Base-by-base conservation (phyloP, 495 filamentous ascomycete species). In the Tuber umbilicatum region DNA sequence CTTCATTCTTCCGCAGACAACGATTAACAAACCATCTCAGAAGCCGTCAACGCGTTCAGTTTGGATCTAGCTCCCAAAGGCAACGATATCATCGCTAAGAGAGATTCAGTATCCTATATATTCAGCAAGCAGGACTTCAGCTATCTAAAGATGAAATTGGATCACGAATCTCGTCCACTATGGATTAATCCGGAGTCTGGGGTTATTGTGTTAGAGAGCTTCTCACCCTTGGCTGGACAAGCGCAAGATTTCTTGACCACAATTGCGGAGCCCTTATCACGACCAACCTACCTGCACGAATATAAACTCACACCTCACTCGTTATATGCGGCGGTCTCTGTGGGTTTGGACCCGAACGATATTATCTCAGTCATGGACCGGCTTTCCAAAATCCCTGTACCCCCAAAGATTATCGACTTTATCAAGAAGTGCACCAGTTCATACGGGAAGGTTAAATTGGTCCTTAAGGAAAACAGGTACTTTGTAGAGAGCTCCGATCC, bases 231-330 rank as follows among this genome's bases (percentile, higher is more conserved):
- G 60, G 91, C 94, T 35, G 86, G 89, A 45, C 90, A 94, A 81
- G 95, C 93, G 3, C 92, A 97, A 78, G 93, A 97, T 82, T 97
- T 99, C 83, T 86, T 99, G 73, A 96, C 94, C 71, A 97, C 94
- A 64, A 93, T 99, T 79, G 94, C 94, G 50, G 95, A 99, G 84
- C 95, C 95, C 64, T 85, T 93, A 76, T 97, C 93, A 38, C 89
- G 95, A 47, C 94, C 95, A 67, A 89, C 87, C 16, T 93, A 91
- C 81, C 86, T 99, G 19, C 96, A 98, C 83, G 95, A 99, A 84
- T 99, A 98, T 84, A 87, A 89, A 43, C 86, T 99, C 80, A 98
- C 94, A 0, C 87, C 91, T 7, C 93, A 98, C 83, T 97, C 93
- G 83, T 86, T 99, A 41, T 97, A 97, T 83, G 94, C 95, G 2